These are phyloP conservation scores for Lineolata rhizophorae DNA, from an alignment of 495 filamentous ascomycete species.

Conservation along the genomic window DNA sequence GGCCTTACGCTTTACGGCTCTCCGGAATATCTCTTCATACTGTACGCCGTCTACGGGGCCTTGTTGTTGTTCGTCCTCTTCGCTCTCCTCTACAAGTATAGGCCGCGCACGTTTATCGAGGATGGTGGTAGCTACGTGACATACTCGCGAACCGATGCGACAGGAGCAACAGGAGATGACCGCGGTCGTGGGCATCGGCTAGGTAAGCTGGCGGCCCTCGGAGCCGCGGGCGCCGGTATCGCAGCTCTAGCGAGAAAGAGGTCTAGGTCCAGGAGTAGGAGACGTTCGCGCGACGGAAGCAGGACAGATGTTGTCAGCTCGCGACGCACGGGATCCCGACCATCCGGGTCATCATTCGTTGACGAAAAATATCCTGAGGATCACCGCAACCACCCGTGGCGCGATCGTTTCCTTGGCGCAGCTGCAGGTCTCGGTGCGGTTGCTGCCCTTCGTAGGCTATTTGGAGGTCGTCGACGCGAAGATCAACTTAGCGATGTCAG, in stretches of 20 bases:
- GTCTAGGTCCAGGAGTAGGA: conserved; percentile 1
- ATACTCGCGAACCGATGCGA: conserved; percentile 10
- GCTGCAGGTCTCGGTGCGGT: conserved; percentile 45
- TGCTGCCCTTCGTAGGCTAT: conserved; percentile 38
- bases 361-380: conserved; percentile 15
- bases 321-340: conserved; percentile 9
- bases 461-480: conserved; percentile 36
- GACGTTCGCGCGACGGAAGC: conserved; percentile 8
- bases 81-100: conserved; percentile 43
- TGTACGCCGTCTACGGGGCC: conserved; percentile 55
- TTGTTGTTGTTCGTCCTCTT: conserved; percentile 49
- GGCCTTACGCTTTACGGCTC: conserved; percentile 87
- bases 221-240: conserved; percentile 38
- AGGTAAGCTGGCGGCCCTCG: conserved; percentile 21
- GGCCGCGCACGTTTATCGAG: conserved; percentile 23
- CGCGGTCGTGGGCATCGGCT: conserved; percentile 7
- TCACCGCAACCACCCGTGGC: conserved; percentile 19
- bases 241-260: conserved; percentile 25
- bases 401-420: conserved; percentile 41
- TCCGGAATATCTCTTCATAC: conserved; percentile 60
- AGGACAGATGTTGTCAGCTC: conserved; percentile 12
- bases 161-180: conserved; percentile 5
- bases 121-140: conserved; percentile 31
- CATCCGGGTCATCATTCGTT: conserved; percentile 9
- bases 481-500: conserved; percentile 28